Conservation (phyloP, 352 stramenopile species). For the Pythium insidiosum region DNA sequence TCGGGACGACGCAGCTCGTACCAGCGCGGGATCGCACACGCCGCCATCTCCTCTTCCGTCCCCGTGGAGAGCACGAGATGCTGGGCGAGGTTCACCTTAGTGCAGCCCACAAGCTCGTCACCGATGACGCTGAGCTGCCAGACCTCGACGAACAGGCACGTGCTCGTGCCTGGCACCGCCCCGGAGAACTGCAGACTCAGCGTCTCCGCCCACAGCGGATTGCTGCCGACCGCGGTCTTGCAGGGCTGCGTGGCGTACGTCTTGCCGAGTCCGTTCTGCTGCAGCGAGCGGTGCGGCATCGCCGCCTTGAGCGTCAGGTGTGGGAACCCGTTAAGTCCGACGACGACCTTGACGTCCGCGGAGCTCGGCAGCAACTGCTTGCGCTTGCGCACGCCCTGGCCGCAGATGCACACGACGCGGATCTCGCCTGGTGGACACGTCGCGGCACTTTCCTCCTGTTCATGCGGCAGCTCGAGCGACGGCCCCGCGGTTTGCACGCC, state of each 20-base stretch:
- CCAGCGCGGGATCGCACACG: slow-evolving; percentile 63
- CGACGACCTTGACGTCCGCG: slow-evolving; percentile 43
- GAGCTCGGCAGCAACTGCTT: slow-evolving; percentile 38
- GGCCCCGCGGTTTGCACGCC: slow-evolving; percentile 44
- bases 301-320: slow-evolving; percentile 44
- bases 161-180: slow-evolving; percentile 63
- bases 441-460: slow-evolving; percentile 44
- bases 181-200: slow-evolving; percentile 69
- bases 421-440: slow-evolving; percentile 75
- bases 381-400: slow-evolving; percentile 31
- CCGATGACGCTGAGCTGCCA: slow-evolving; percentile 72
- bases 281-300: slow-evolving; percentile 27
- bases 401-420: slow-evolving; percentile 73
- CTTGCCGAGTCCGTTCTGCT: slow-evolving; percentile 44
- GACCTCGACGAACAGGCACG: slow-evolving; percentile 66
- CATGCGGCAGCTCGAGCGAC: slow-evolving; percentile 48
- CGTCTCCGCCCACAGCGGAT: slow-evolving; percentile 75
- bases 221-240: slow-evolving; percentile 37
- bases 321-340: slow-evolving; percentile 69
- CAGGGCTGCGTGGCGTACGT: slow-evolving; percentile 54
- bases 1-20: slow-evolving; percentile 62
- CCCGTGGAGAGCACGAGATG: slow-evolving; percentile 53
- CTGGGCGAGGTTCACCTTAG: slow-evolving; percentile 71
- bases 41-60: slow-evolving; percentile 62
- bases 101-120: slow-evolving; percentile 67